Evolutionary conservation across 768 basidiomycete genomes (phyloP), one percentile per base, ranked within the genome.

Genomic region (Suillus plorans): DNA sequence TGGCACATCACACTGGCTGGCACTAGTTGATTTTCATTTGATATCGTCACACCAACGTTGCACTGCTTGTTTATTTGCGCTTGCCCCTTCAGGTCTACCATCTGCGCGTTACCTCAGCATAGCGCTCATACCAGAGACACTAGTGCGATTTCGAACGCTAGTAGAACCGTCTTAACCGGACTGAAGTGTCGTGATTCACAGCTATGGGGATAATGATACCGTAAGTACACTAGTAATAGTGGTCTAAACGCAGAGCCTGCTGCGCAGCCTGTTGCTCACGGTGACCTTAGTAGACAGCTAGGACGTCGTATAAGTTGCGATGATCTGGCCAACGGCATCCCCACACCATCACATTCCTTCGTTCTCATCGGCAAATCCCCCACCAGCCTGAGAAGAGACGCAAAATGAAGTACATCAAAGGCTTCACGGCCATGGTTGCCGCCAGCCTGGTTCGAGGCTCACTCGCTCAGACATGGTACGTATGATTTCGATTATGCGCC

Each of bases 391-490:
- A 41, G 39, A 39, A 41, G 31, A 28, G 20, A 37, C 9, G 5
- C 8, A 59, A 42, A 20, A 74, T 76, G 74, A 73, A 55, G 67
- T 45, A 59, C 18, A 59, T 45, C 16, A 41, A 31, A 53, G 37
- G 57, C 18, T 13, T 67, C 18, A 60, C 53, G 10, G 64, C 59
- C 52, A 60, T 66, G 18, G 59, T 76, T 10, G 68, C 65, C 28
- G 61, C 61, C 0, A 58, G 61, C 14, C 64, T 44, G 1, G 34
- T 71, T 60, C 36, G 5, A n/a, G 41, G 66, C 9, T 66, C 58
- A 12, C 58, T 66, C 7, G 73, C 72, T 34, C 73, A 73, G 47
- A 66, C 73, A 68, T 77, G 75, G 74, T 72, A 14, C 42, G 68
- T 50, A 56, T 16, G 1, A 18, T 13, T 42, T 59, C 18, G 10